Evolutionary conservation across 352 stramenopile species (phyloP), one percentile per base, ranked within the genome.

Genomic region (Thraustochytrium sp.): DNA sequence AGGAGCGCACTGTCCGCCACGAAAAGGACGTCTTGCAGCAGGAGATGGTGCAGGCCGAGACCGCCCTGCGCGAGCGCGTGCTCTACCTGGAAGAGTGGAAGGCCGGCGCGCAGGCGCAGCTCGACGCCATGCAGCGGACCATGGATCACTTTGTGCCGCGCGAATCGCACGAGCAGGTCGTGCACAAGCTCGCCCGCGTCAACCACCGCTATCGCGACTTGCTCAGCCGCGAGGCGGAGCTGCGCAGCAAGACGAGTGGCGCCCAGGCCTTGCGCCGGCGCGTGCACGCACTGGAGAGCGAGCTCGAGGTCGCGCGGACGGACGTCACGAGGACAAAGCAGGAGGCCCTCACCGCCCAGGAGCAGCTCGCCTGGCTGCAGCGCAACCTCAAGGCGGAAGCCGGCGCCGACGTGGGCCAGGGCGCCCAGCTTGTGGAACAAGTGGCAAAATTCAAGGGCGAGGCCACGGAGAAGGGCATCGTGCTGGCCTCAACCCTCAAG

Each of bases 71-170:
- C 77, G 89, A 90, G 80, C 90, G 93, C 3, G 89, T 97, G 9
- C 76, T 96, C 44, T 97, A 96, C 76, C 87, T 97, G 11, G 94
- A 97, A 84, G 91, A 92, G 82, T 97, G 92, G 90, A 96, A 96
- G 76, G 82, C 42, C 1, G 77, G 77, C 18, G 76, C 86, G 40
- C 44, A 82, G 48, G 40, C 56, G 4, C 61, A 72, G n/a, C 84
- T 90, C 13, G 49, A 76, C 18, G 46, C 76, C 31, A 46, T 91
- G 76, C 68, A 86, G 72, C 31, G 76, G n/a, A 48, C 64, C 73
- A 55, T 89, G 38, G 86, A 89, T 23, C 61, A 73, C 31, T 88
- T 68, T 34, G 87, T 91, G 1, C 86, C 87, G n/a, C 53, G 82
- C 29, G 61, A 75, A 2, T 40, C 85, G 34, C 85, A 88, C 82